Conservation (phyloP, 2,329 filamentous ascomycete genomes). For the Zymoseptoria crescenta region DNA sequence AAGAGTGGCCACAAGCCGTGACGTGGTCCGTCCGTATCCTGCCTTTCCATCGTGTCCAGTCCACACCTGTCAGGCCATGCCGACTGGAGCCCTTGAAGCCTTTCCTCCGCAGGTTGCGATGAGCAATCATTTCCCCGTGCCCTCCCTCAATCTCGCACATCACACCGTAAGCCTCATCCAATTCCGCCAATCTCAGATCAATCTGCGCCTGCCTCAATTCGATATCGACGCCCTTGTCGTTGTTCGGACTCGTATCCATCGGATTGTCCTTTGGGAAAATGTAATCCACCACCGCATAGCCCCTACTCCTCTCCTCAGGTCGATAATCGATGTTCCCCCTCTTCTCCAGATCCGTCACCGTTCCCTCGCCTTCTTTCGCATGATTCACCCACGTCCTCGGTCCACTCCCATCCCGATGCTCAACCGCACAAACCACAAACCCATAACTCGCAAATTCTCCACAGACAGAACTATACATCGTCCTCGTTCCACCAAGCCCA, state of each 20-base stretch:
- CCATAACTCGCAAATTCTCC: slow-evolving; percentile 60
- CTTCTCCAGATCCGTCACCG: slow-evolving; percentile 27
- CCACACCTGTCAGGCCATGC: slow-evolving; percentile 47
- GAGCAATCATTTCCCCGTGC: slow-evolving; percentile 44
- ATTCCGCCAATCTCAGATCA: slow-evolving; percentile 54
- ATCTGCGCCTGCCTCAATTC: slow-evolving; percentile 55
- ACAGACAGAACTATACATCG: slow-evolving; percentile 55
- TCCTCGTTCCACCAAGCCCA: slow-evolving; percentile 56
- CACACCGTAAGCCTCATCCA: slow-evolving; percentile 54
- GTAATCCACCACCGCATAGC: slow-evolving; percentile 42
- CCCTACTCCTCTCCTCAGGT: slow-evolving; percentile 16
- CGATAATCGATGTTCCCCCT: slow-evolving; percentile 21
- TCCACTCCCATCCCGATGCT: slow-evolving; percentile 58
- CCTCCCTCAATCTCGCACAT: slow-evolving; percentile 50
- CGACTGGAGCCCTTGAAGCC: slow-evolving; percentile 54
- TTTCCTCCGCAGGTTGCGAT: slow-evolving; percentile 48
- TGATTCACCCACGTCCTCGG: slow-evolving; percentile 56
- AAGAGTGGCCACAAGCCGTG: slow-evolving; percentile 58
- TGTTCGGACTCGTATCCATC: slow-evolving; percentile 44
- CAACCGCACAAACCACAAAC: slow-evolving; percentile 56
- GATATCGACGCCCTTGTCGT: slow-evolving; percentile 52
- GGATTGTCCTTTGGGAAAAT: slow-evolving; percentile 52
- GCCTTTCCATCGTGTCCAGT: slow-evolving; percentile 51
- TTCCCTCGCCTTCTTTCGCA: slow-evolving; percentile 31
- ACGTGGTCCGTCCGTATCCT: slow-evolving; percentile 50